Percentiles rank a stretch among this genome's conserved stretches.
Evolutionary conservation across 1,284 basidiomycete genomes (phyloP).

Genomic region (Melampsora abietis-canadensis): DNA sequence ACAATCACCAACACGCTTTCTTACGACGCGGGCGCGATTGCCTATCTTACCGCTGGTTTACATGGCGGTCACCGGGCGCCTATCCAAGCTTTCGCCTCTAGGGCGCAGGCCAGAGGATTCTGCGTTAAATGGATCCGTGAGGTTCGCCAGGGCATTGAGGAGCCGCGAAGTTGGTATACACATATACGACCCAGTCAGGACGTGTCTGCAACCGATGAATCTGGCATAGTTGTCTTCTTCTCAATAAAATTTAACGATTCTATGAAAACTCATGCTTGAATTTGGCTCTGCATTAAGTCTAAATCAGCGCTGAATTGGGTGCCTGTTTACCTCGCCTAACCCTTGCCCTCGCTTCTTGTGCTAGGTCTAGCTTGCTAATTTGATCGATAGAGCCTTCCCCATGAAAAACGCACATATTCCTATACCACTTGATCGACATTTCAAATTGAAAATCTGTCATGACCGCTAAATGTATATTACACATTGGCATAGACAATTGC

Average conservation of each 20-base stretch:
- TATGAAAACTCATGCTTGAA: too few species aligned
- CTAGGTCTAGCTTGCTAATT: too few species aligned
- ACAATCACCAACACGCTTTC: background rate
- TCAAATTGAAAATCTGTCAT: too few species aligned
- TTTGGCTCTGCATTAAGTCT: too few species aligned
- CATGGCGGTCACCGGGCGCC: background rate
- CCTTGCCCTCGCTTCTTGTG: too few species aligned
- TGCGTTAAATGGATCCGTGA: slow-evolving; percentile 45
- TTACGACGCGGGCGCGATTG: background rate
- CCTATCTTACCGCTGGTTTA: background rate
- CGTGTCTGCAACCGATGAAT: background rate
- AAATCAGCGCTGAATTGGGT: too few species aligned
- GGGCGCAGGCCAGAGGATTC: slow-evolving; percentile 2
- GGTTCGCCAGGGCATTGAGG: background rate
- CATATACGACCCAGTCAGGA: background rate
- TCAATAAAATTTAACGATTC: background rate
- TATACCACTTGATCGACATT: too few species aligned
- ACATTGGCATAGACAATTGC: too few species aligned
- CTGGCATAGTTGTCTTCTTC: background rate
- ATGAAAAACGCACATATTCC: too few species aligned
- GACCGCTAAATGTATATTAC: too few species aligned
- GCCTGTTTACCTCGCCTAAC: too few species aligned
- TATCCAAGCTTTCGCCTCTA: background rate
- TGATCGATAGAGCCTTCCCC: too few species aligned
- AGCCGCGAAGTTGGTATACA: background rate